Evolutionary conservation across 1,139 yeast species (phyloP).

Genomic region (Taphrina pruni): DNA sequence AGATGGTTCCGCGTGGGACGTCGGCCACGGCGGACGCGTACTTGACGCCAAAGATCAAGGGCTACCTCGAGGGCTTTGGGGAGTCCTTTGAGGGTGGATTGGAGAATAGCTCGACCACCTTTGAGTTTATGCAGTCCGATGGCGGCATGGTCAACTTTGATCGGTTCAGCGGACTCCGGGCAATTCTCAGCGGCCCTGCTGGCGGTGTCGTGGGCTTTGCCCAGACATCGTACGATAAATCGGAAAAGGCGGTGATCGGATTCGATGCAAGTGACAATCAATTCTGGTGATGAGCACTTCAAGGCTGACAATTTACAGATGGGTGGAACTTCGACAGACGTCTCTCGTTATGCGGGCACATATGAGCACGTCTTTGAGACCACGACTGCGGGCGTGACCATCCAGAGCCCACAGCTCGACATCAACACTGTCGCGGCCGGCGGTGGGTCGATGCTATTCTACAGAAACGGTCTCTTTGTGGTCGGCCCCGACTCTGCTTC

Average conservation of each 20-base stretch:
- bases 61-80: conserved; percentile 66
- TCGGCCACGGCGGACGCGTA: conserved; percentile 80
- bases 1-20: conserved; percentile 71
- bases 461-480: conserved; percentile 60
- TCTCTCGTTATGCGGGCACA: conserved; percentile 58
- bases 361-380: conserved; percentile 63
- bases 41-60: conserved; percentile 71
- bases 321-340: conserved; percentile 69
- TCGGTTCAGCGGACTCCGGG: conserved; percentile 60
- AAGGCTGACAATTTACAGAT: conserved; percentile 48
- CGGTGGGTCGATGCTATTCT: conserved; percentile 61
- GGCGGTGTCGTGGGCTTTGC: conserved; percentile 68
- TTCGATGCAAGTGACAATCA: conserved; percentile 52
- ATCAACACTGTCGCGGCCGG: conserved; percentile 68
- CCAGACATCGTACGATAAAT: conserved; percentile 57
- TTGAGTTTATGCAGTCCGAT: conserved; percentile 66
- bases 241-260: conserved; percentile 57
- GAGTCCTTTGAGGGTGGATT: conserved; percentile 64
- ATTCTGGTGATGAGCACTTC: too few relatives aligned
- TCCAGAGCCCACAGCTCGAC: conserved; percentile 64
- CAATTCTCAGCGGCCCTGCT: conserved; percentile 64
- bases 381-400: conserved; percentile 61
- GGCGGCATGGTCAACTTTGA: conserved; percentile 62
- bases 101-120: conserved; percentile 54
- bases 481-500: conserved; percentile 66